Evolutionary conservation across 208 protist species (phyloP).

Genomic region (Crithidia fasciculata): DNA sequence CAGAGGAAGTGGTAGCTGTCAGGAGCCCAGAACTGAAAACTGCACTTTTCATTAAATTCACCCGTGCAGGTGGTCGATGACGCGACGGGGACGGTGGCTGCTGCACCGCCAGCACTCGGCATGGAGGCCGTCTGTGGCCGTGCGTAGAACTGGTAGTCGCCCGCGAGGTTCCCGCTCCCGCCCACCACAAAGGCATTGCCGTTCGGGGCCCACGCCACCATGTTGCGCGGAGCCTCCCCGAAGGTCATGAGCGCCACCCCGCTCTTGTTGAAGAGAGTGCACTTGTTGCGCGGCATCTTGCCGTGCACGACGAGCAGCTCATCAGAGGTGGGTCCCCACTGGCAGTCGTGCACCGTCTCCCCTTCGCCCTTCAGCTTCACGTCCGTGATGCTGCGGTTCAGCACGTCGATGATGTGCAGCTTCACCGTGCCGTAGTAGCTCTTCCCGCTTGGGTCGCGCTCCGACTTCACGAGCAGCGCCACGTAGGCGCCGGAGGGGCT

Average conservation of each 20-base stretch:
- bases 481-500: constrained; percentile 70
- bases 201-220: constrained; percentile 78
- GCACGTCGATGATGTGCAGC: constrained; percentile 83
- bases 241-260: constrained; percentile 86
- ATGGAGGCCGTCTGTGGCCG: constrained; percentile 20
- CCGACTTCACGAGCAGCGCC: constrained; percentile 75
- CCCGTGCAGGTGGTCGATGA: constrained; percentile 51
- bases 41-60: constrained; percentile 89
- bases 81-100: constrained; percentile 7
- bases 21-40: constrained; percentile 79
- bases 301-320: constrained; percentile 92
- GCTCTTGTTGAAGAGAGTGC: constrained; percentile 82
- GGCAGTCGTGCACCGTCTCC: constrained; percentile 89
- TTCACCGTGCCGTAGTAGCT: constrained; percentile 91
- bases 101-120: background rate
- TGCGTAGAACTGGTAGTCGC: constrained; percentile 85
- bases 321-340: constrained; percentile 74
- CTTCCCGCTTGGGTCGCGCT: constrained; percentile 82
- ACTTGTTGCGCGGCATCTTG: constrained; percentile 90
- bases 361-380: constrained; percentile 74
- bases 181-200: constrained; percentile 75
- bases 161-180: constrained; percentile 88
- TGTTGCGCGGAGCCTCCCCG: constrained; percentile 86
- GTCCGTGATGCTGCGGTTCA: constrained; percentile 55
- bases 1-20: constrained; percentile 87